A percentile compares a stretch with the other conserved stretches of the same genome.
Conservation (phyloP, 2,329 filamentous ascomycete genomes). For the Helotiales sp. region DNA sequence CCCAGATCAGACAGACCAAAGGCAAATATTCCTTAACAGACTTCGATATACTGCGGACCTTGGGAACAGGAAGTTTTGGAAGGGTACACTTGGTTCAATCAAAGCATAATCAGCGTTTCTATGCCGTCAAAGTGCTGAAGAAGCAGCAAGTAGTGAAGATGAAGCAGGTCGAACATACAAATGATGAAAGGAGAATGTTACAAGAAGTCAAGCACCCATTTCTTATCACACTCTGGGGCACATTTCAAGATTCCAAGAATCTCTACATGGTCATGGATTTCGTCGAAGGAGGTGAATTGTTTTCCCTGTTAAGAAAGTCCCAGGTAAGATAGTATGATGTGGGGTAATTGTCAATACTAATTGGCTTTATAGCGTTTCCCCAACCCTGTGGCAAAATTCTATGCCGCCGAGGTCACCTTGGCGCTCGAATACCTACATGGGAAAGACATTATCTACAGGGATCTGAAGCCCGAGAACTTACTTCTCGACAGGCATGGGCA, state of each 20-base stretch:
- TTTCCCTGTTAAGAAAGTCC: constrained; percentile 92
- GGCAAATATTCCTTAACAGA: constrained; percentile 95
- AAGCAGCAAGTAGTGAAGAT: constrained; percentile 99
- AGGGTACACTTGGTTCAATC: constrained; percentile 96
- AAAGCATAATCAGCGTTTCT: constrained; percentile 97
- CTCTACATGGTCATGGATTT: constrained; percentile 99
- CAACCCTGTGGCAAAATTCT: constrained; percentile 98
- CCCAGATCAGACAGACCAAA: constrained; percentile 73
- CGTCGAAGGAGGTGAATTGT: constrained; percentile 96
- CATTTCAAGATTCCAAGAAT: constrained; percentile 93
- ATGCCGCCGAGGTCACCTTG: constrained; percentile 94
- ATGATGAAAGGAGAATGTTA: constrained; percentile 95
- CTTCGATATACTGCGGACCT: constrained; percentile 86
- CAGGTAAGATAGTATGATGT: constrained; percentile 56
- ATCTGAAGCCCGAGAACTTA: constrained; percentile 94
- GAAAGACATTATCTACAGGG: constrained; percentile 96
- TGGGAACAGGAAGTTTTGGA: constrained; percentile 96
- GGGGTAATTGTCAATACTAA: constrained; percentile 7
- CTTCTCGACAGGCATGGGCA: constrained; percentile 91
- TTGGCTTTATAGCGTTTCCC: constrained; percentile 77
- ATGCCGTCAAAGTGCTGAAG: constrained; percentile 97
- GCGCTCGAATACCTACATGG: constrained; percentile 94
- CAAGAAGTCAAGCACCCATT: constrained; percentile 98
- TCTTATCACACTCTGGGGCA: constrained; percentile 96
- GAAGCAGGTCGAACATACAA: constrained; percentile 99